phyloP scores from a whole-genome alignment of 2,329 filamentous ascomycete species.

The Pezicula radicicola region DNA sequence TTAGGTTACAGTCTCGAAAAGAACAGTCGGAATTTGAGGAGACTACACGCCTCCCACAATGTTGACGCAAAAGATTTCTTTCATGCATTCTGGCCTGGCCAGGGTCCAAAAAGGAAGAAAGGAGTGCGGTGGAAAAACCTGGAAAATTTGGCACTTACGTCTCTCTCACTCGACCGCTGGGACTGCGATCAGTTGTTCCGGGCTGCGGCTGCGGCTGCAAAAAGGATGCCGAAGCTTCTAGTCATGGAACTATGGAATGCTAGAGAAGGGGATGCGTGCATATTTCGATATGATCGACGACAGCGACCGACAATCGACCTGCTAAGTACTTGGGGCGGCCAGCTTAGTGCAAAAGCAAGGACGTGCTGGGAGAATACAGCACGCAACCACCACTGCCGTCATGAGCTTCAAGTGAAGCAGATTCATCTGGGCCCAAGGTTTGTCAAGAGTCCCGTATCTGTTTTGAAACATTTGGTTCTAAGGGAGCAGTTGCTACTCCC shows the following conservation, averaged over 20 bases:
- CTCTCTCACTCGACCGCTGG: not conserved
- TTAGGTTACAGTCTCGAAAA: not conserved
- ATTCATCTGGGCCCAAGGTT: not conserved
- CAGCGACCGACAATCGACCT: not conserved
- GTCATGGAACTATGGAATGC: slow-evolving; percentile 1
- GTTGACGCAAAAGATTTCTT: slow-evolving; percentile 1
- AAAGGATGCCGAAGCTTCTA: not conserved
- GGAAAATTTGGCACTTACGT: not conserved
- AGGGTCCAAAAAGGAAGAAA: not conserved
- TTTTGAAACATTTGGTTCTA: not conserved
- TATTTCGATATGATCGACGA: not conserved
- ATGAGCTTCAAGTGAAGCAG: not conserved
- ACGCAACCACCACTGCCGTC: not conserved
- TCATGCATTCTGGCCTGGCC: not conserved
- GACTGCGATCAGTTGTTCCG: not conserved
- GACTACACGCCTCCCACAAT: not conserved
- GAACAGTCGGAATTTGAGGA: not conserved
- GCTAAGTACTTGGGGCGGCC: not conserved
- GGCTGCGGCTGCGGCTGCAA: not conserved
- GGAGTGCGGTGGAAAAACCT: not conserved
- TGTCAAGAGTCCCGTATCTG: not conserved
- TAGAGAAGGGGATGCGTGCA: not conserved
- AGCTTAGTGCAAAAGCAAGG: not conserved
- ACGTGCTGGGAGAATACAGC: not conserved
- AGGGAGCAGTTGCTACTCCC: not conserved